Evolutionary conservation across 345 rosid genomes (phyloP), one percentile per base, ranked within the genome.

Genomic region (Euphorbia pulcherrima): DNA sequence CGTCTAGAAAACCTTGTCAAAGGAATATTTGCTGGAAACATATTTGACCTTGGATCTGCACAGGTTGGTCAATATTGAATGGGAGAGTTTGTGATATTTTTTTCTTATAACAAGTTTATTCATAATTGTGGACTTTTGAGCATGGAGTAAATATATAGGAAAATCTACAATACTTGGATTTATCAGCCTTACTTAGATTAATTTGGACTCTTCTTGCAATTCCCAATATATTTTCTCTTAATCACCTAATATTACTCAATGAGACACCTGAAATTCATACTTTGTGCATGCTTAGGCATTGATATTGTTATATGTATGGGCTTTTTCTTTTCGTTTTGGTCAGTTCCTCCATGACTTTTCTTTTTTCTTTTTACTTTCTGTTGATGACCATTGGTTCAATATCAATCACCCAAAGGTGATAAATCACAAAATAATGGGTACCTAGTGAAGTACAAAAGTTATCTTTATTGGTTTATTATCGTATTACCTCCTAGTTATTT

Each of bases 21-120:
- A 78, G 99, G 99, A 66, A 83, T 95, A 20, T 95, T 95, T 77
- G 98, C 98, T 29, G 98, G 98, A 81, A 95, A 95, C 65, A 92
- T 95, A 74, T 90, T 95, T 72, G 99, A 95, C 77, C 89, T 95
- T 37, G 98, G 98, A 72, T 95, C 99, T 72, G 97, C 97, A 1
- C 90, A 92, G 92, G 97, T 92, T 80, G 30, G 48, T 68, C 47
- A 57, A 29, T 71, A 12, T 65, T 63, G 69, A 30, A 33, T 65
- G 26, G 23, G 30, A 60, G 8, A 26, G 52, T 60, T 64, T 68
- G 50, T 18, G 21, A 46, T 46, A 27, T 68, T 21, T 33, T 63
- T 41, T 37, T 50, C 35, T 4, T 62, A 27, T 4, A 24, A 33
- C 66, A 26, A 52, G 66, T 30, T 67, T 40, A 63, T 30, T 46